These are phyloP conservation scores for Casuarina equisetifolia DNA, from an alignment of 306 rosid species.

Conservation along the genomic window DNA sequence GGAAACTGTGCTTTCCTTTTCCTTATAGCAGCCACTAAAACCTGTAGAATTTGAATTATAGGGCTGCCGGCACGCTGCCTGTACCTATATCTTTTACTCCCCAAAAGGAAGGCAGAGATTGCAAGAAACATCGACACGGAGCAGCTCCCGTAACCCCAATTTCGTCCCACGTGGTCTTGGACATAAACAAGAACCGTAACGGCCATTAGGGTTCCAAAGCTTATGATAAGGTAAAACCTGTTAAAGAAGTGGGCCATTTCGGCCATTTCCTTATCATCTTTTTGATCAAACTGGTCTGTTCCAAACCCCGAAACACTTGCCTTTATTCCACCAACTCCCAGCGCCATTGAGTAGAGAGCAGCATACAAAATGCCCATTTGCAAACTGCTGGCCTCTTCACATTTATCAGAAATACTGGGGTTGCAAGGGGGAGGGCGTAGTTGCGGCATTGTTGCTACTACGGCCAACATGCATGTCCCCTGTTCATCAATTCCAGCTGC, in stretches of 20 bases:
- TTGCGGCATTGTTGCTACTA: neutral
- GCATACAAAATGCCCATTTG: neutral
- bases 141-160: neutral
- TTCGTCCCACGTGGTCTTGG: conserved; percentile 2
- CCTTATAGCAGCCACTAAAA: too few species aligned
- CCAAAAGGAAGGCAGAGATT: too few species aligned
- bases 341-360: neutral
- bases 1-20: too few species aligned
- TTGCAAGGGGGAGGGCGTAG: neutral
- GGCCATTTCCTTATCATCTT: neutral
- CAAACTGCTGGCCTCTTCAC: neutral
- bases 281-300: conserved; percentile 12
- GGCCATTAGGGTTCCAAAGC: conserved; percentile 2
- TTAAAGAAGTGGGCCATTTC: conserved; percentile 4
- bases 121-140: too few species aligned
- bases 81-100: too few species aligned
- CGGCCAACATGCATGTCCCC: neutral
- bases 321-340: neutral
- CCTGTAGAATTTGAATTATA: too few species aligned
- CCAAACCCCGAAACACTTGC: neutral
- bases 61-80: too few species aligned
- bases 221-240: neutral
- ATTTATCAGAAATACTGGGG: neutral
- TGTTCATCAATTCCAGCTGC: neutral
- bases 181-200: conserved; percentile 2